Evolutionary conservation across 2,329 filamentous ascomycete species (phyloP).

Genomic region (Chaetomium olivaceum): DNA sequence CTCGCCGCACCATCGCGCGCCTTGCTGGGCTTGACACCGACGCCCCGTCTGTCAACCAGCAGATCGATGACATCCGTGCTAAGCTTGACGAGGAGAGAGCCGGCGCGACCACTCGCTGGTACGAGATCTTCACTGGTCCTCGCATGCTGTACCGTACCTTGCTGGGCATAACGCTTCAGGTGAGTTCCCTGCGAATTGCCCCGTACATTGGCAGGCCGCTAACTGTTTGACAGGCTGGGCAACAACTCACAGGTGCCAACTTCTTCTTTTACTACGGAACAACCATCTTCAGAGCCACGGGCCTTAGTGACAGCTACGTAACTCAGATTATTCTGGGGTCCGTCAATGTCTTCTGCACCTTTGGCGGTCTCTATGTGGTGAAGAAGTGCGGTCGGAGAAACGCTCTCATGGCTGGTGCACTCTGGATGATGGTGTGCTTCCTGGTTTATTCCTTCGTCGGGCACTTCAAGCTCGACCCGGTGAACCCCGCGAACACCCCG

Average conservation of each 20-base stretch:
- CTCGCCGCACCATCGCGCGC: conserved; percentile 49
- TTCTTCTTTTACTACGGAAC: conserved; percentile 67
- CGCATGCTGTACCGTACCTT: conserved; percentile 63
- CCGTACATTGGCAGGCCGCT: conserved; percentile 43
- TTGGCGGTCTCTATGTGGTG: conserved; percentile 67
- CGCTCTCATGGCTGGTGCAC: conserved; percentile 64
- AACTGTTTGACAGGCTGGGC: conserved; percentile 56
- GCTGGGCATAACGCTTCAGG: conserved; percentile 64
- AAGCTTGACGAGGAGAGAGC: conserved; percentile 53
- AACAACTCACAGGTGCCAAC: conserved; percentile 57
- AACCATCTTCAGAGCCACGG: conserved; percentile 66
- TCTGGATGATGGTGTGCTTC: conserved; percentile 70
- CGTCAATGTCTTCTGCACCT: conserved; percentile 69
- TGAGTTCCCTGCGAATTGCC: conserved; percentile 60
- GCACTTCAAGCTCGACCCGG: conserved; percentile 42
- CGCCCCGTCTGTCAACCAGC: conserved; percentile 48
- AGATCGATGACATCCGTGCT: conserved; percentile 55
- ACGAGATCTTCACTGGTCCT: conserved; percentile 61
- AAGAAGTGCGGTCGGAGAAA: conserved; percentile 68
- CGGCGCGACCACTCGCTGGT: conserved; percentile 48
- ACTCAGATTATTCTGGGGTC: conserved; percentile 68
- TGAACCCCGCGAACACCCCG: conserved; percentile 45
- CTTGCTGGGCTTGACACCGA: conserved; percentile 49
- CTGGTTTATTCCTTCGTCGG: conserved; percentile 65
- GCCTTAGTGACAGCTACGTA: conserved; percentile 64